These are phyloP conservation scores for Thuja plicata DNA, from an alignment of 83 land plant genomes.

Conservation along the genomic window DNA sequence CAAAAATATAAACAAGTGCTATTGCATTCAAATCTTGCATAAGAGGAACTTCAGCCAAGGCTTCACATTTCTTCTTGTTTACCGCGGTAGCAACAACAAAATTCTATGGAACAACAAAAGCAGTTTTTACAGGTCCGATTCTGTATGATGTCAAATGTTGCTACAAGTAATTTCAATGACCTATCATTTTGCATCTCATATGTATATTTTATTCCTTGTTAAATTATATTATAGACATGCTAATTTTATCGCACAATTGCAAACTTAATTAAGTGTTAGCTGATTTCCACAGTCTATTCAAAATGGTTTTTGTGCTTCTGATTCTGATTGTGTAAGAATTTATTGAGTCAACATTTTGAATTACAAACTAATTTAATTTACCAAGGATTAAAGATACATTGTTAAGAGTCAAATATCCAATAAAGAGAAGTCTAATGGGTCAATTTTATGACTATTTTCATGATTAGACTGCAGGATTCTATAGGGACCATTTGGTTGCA, in stretches of 20 bases:
- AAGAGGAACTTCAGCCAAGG: slow-evolving; percentile 39
- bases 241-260: background rate
- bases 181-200: background rate
- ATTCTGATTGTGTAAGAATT: too few relatives aligned
- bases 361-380: background rate
- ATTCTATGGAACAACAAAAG: slow-evolving; percentile 33
- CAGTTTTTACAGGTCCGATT: background rate
- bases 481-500: slow-evolving; percentile 79
- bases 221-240: background rate
- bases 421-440: slow-evolving; percentile 92
- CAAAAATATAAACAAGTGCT: slow-evolving; percentile 18
- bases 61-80: slow-evolving; percentile 37
- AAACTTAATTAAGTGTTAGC: background rate
- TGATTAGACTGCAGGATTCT: slow-evolving; percentile 93
- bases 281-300: too few relatives aligned
- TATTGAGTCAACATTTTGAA: too few relatives aligned
- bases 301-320: too few relatives aligned
- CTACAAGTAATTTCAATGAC: background rate
- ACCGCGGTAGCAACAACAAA: slow-evolving; percentile 39
- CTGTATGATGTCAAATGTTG: background rate
- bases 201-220: background rate
- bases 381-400: background rate
- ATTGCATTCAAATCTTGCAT: background rate
- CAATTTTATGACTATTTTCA: slow-evolving; percentile 94
- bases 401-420: background rate